Percentiles rank a stretch among this genome's conserved stretches.
Conservation (phyloP, 202 grass and related monocot species). For the Tripidium arundinaceum region DNA sequence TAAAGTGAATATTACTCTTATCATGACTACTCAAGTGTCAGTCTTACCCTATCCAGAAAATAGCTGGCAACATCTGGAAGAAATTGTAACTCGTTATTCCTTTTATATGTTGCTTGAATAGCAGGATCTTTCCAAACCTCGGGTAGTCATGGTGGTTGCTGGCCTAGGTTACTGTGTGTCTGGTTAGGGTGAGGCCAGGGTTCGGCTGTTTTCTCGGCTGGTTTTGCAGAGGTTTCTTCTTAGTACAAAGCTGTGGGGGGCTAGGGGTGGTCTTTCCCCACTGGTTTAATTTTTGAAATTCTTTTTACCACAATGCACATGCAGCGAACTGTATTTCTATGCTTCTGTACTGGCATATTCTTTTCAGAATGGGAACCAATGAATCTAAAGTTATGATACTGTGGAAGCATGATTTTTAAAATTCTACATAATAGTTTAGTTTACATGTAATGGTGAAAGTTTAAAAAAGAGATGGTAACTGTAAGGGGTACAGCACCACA, state of each 20-base stretch:
- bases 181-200: too few species aligned
- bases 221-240: too few species aligned
- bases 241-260: too few species aligned
- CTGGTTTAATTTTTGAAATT: too few species aligned
- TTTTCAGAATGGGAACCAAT: neutral
- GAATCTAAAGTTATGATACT: neutral
- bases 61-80: conserved; percentile 88
- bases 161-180: too few species aligned
- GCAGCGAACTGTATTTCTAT: neutral
- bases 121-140: conserved; percentile 70
- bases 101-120: conserved; percentile 93
- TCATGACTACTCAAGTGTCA: too few species aligned
- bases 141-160: too few species aligned
- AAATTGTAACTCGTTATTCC: conserved; percentile 82
- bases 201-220: too few species aligned
- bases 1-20: too few species aligned
- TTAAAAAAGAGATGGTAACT: neutral
- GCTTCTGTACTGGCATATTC: neutral
- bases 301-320: neutral
- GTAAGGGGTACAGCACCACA: neutral
- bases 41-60: conserved; percentile 90
- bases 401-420: neutral
- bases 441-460: neutral
- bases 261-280: too few species aligned
- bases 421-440: neutral